Base-by-base conservation (phyloP, 805 yeast genomes). In the Cyberlindnera mycetangii region DNA sequence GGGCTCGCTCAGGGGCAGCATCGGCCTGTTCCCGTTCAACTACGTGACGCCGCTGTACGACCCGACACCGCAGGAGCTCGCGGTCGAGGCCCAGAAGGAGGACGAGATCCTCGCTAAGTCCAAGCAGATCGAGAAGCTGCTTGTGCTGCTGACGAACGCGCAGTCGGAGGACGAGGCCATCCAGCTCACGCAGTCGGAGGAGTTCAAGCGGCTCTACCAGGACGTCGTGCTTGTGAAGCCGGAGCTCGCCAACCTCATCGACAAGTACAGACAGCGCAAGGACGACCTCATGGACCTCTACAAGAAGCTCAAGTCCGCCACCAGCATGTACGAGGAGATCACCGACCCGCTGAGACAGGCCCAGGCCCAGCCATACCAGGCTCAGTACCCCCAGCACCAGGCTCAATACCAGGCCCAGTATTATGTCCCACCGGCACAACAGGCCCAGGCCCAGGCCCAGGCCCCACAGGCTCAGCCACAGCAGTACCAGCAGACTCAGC, bases 11-110 rank as follows among this genome's bases (percentile, higher is more conserved):
- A 74, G 77, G 43, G 97, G 97, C 7, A 75, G 74, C 43, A 72
- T 81, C 40, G 99, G 99, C 16, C 83, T 93, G 12, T 89, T 92
- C 65, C 99, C 99, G 0, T 75, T 87, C 47, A 92, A 92, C 61
- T 92, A 93, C 59, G 98, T 93, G 1, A 76, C 87, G 0, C 89
- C 89, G 2, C 68, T 89, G 5, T 76, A 81, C 1, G 84, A 81
- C 37, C 82, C 84, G 28, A 71, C 87, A 0, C 72, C 77, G 2
- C 74, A 75, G 39, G 90, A 89, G 51, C 49, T 83, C 5, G 65
- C 66, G 7, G 64, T 68, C 21, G 85, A 83, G 54, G 52, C 59
- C 24, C 66, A 69, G 50, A 65, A 69, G 47, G 89, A 87, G 61
- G 62, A 68, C 24, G 59, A 69, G 48, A 63, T 90, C 37, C 69